phyloP scores from a whole-genome alignment of 2,329 filamentous ascomycete species.

The Elsinoe batatas region DNA sequence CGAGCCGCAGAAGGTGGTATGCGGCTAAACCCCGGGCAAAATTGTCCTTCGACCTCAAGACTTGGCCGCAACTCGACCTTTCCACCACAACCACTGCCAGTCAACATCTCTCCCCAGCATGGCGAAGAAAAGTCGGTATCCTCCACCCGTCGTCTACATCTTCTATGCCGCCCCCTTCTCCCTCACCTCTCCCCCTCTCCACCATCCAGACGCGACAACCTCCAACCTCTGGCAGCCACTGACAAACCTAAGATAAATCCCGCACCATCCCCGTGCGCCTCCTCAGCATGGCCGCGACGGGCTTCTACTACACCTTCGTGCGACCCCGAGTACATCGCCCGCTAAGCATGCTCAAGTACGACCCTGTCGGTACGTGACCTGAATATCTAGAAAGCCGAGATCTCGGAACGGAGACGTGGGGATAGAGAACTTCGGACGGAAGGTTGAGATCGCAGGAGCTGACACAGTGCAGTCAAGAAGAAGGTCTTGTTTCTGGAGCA shows the following conservation, averaged over 20 bases:
- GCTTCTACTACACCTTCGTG: conserved; percentile 87
- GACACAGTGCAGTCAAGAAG: conserved; percentile 61
- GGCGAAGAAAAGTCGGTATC: conserved; percentile 26
- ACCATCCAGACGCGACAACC: no score
- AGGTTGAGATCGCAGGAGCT: not conserved
- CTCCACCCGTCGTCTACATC: no score
- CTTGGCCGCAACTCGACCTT: not conserved
- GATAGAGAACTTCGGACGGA: not conserved
- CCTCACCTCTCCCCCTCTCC: no score
- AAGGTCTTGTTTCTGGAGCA: conserved; percentile 93
- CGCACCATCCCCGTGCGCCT: conserved; percentile 89
- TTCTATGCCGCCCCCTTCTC: no score
- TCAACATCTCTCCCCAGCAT: conserved; percentile 5
- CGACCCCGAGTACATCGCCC: conserved; percentile 72
- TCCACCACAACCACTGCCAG: not conserved
- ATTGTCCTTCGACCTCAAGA: conserved; percentile 1
- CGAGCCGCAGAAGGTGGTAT: not conserved
- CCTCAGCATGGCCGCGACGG: conserved; percentile 96
- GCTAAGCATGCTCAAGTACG: conserved; percentile 97
- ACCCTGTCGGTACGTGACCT: conserved; percentile 68
- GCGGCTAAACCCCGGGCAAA: not conserved
- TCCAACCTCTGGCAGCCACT: not conserved
- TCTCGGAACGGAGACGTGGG: no score
- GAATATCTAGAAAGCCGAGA: not conserved
- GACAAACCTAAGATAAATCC: conserved; percentile 58